These are phyloP conservation scores for Vitis hybrid DNA, from an alignment of 177 flowering plant species.

Conservation along the genomic window DNA sequence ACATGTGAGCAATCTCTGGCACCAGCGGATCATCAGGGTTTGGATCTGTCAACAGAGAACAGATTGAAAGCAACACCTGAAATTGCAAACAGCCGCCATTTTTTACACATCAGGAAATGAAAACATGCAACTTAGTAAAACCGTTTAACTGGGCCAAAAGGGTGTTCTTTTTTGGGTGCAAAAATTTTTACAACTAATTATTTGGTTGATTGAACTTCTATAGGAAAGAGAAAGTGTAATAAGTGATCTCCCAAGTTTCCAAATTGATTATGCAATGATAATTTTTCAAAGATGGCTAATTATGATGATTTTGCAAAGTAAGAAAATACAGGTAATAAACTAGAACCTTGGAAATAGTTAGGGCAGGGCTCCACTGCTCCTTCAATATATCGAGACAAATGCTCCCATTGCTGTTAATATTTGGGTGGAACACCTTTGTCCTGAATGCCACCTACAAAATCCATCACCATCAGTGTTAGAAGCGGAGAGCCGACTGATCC, in stretches of 20 bases:
- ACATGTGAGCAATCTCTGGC: slow-evolving; percentile 75
- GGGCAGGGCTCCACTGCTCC: slow-evolving; percentile 78
- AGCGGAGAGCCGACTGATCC: no score
- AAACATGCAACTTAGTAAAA: background rate
- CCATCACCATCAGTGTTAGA: background rate
- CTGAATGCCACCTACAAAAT: slow-evolving; percentile 57
- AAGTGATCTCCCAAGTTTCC: background rate
- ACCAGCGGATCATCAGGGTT: slow-evolving; percentile 72
- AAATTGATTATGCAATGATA: no score
- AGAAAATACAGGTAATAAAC: background rate
- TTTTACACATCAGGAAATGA: background rate
- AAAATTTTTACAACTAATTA: no score
- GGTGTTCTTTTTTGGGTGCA: no score
- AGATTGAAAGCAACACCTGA: slow-evolving; percentile 65
- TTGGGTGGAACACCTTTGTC: slow-evolving; percentile 71
- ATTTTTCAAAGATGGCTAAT: background rate
- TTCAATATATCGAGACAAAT: slow-evolving; percentile 67
- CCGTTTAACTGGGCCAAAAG: no score
- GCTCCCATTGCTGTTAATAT: slow-evolving; percentile 71
- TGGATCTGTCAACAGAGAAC: slow-evolving; percentile 69
- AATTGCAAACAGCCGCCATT: background rate
- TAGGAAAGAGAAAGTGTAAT: no score
- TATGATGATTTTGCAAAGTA: background rate
- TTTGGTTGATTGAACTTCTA: no score
- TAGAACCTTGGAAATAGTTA: slow-evolving; percentile 58